Evolutionary conservation across 2,329 filamentous ascomycete genomes (phyloP), one percentile per base, ranked within the genome.

Genomic region (Apiospora pterosperma): DNA sequence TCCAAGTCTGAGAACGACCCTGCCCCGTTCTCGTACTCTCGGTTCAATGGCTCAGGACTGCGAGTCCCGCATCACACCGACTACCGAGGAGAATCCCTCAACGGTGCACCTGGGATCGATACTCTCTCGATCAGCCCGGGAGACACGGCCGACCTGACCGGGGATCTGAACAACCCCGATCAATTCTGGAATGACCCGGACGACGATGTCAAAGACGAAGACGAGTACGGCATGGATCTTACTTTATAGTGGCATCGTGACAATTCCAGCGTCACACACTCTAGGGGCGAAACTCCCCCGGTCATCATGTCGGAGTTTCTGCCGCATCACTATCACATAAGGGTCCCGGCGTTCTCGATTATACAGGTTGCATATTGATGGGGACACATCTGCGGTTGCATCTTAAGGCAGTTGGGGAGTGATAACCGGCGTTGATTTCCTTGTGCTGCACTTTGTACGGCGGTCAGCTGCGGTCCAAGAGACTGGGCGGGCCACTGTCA

Each of bases 21-120:
- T 8, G 84, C 84, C 38, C 89, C 85, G n/a, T 94, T 97, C 76
- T 86, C 87, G 14, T 99, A 99, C 80, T 92, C 93, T 28, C 90
- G 96, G 66, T 89, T 88, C 19, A 87, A 91, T 34, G 95, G 95
- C 39, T 93, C 89, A 62, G 94, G 95, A 16, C 86, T 98, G 36
- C 89, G 95, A 34, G 96, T 99, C 10, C 96, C 96, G 21, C 92
- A 94, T 69, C 93, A 96, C 77, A 99, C 96, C 59, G 96, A 97
- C 76, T 88, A 95, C 72, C 90, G 92, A 66, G 96, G 96, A 52
- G 93, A 97, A 59, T 82, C 91, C 10, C 74, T 95, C 28, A 84
- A 85, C 66, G 82, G 84, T 62, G 79, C 77, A 59, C 74, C 74
- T 62, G 73, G 74, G 63, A 76, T 70, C 58, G 76, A 80, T 69